phyloP scores from a whole-genome alignment of 2,329 filamentous ascomycete genomes.

The Fusarium gaditjirri region DNA sequence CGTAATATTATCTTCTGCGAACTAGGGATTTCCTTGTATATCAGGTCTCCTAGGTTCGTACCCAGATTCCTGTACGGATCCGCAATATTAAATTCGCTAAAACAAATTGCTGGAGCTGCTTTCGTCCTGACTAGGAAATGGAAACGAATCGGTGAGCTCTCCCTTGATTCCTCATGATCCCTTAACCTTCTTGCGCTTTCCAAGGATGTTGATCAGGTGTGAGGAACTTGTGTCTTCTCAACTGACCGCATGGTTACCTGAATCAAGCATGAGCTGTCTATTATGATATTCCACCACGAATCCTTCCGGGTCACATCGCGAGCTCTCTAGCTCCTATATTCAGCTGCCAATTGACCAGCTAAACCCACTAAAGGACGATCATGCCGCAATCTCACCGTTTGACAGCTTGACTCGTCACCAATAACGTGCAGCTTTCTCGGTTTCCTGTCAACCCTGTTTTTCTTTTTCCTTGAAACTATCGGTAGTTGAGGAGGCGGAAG shows the following conservation, averaged over 20 bases:
- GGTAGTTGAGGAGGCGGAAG: slow-evolving; percentile 13
- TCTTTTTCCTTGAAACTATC: slow-evolving; percentile 13
- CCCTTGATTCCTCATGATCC: background rate
- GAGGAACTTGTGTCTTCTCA: background rate
- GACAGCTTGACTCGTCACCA: slow-evolving; percentile 35
- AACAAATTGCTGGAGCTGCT: background rate
- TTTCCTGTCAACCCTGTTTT: slow-evolving; percentile 18
- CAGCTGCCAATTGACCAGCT: slow-evolving; percentile 13
- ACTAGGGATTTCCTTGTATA: slow-evolving; percentile 7
- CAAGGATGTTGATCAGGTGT: background rate
- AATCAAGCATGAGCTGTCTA: slow-evolving; percentile 17
- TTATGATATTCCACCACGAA: slow-evolving; percentile 18
- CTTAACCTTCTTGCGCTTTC: background rate
- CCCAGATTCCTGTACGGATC: slow-evolving; percentile 4
- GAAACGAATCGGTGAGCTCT: background rate
- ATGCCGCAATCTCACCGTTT: slow-evolving; percentile 21
- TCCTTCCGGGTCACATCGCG: slow-evolving; percentile 21
- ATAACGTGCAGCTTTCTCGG: slow-evolving; percentile 3
- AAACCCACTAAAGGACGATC: slow-evolving; percentile 22
- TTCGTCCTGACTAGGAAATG: background rate
- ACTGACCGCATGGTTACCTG: background rate
- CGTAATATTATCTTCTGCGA: background rate
- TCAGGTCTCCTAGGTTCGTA: background rate
- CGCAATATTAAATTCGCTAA: slow-evolving; percentile 11
- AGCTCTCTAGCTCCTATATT: slow-evolving; percentile 13